Conservation (phyloP, 2,329 filamentous ascomycete genomes). For the Cercospora sp. region DNA sequence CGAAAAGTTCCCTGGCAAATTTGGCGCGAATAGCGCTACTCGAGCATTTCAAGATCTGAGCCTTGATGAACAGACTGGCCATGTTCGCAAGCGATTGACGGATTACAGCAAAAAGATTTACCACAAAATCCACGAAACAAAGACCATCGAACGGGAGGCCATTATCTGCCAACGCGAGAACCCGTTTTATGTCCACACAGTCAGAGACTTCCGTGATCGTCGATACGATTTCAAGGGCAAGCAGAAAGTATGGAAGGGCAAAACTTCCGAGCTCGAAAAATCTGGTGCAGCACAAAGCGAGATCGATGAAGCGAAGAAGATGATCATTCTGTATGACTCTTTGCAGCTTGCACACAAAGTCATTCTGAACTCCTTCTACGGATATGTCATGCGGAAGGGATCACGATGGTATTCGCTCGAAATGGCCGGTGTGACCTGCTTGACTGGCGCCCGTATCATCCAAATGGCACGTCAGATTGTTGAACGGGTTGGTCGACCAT, state of each 20-base stretch:
- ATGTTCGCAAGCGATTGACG: conserved; percentile 84
- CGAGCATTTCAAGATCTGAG: conserved; percentile 79
- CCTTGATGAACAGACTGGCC: conserved; percentile 74
- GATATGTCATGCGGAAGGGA: conserved; percentile 98
- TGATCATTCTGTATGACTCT: conserved; percentile 95
- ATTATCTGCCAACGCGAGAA: conserved; percentile 99
- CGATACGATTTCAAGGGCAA: conserved; percentile 98
- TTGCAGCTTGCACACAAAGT: conserved; percentile 97
- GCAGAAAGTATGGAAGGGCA: conserved; percentile 98
- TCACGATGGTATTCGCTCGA: conserved; percentile 99
- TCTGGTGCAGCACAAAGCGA: conserved; percentile 74
- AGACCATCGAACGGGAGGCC: conserved; percentile 87
- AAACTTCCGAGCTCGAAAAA: conserved; percentile 81
- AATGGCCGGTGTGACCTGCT: conserved; percentile 97
- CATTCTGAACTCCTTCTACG: conserved; percentile 98
- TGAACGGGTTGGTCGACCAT: conserved; percentile 84
- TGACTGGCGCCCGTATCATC: conserved; percentile 95
- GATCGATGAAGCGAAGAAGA: conserved; percentile 94
- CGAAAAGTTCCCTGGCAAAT: conserved; percentile 83
- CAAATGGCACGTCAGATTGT: conserved; percentile 93
- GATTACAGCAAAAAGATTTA: conserved; percentile 98
- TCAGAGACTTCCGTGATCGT: conserved; percentile 92
- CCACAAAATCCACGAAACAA: conserved; percentile 96
- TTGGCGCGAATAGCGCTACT: conserved; percentile 62
- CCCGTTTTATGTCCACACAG: conserved; percentile 96